Conservation (phyloP, 2,329 filamentous ascomycete genomes). For the Neofusicoccum umdonicola region DNA sequence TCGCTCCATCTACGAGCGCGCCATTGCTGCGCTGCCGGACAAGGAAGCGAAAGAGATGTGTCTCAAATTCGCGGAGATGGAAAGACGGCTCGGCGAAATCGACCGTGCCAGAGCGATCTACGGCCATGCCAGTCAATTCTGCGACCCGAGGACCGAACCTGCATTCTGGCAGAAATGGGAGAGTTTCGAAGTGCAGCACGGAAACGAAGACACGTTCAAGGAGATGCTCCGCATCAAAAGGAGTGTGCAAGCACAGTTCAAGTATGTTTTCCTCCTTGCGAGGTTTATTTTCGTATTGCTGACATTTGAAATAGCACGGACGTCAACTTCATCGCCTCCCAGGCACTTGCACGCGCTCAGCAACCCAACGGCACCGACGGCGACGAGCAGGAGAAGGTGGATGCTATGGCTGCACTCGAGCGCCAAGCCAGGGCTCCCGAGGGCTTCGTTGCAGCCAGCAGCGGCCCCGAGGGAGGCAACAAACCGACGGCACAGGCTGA, state of each 20-base stretch:
- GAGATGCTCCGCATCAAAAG: conserved; percentile 98
- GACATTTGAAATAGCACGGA: conserved; percentile 64
- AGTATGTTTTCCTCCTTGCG: conserved; percentile 51
- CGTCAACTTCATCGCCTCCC: conserved; percentile 96
- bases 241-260: conserved; percentile 96
- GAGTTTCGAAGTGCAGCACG: conserved; percentile 92
- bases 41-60: conserved; percentile 96
- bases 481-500: conserved; percentile 30
- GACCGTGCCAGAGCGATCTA: conserved; percentile 94
- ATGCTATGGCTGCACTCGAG: conserved; percentile 88
- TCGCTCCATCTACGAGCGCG: conserved; percentile 91
- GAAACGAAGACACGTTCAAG: conserved; percentile 98
- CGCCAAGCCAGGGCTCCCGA: conserved; percentile 82
- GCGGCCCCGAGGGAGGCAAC: conserved; percentile 60
- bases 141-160: conserved; percentile 85
- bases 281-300: not conserved
- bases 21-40: conserved; percentile 90
- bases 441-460: conserved; percentile 87
- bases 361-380: conserved; percentile 50
- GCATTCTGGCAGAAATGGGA: conserved; percentile 98
- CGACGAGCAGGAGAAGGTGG: conserved; percentile 55
- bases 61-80: conserved; percentile 97
- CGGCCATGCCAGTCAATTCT: conserved; percentile 94
- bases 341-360: conserved; percentile 82
- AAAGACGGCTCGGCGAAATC: conserved; percentile 85